Conservation (phyloP, 352 stramenopile genomes). For the Phytophthora agathidicida region DNA sequence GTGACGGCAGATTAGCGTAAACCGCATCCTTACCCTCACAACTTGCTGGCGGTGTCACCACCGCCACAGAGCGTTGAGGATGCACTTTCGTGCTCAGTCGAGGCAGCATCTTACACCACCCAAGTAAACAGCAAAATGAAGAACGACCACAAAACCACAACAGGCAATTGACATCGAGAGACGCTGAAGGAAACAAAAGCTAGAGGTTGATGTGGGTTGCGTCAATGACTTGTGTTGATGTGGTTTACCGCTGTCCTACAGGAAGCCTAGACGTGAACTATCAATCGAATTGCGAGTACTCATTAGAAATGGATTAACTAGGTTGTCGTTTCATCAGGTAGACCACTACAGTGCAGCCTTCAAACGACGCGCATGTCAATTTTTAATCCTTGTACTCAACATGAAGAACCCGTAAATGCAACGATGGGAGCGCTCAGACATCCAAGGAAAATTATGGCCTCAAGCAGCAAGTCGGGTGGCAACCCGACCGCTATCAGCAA, state of each 20-base stretch:
- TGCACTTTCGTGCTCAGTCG: slow-evolving; percentile 29
- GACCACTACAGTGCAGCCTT: slow-evolving; percentile 53
- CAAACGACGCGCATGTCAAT: slow-evolving; percentile 85
- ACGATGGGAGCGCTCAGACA: slow-evolving; percentile 48
- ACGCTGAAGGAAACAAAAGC: neutral
- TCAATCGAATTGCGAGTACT: slow-evolving; percentile 49
- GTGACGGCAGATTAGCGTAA: slow-evolving; percentile 27
- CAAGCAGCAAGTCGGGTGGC: slow-evolving; percentile 66
- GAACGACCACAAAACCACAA: neutral
- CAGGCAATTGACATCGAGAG: neutral
- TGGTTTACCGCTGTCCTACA: slow-evolving; percentile 5
- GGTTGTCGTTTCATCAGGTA: slow-evolving; percentile 81
- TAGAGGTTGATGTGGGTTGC: slow-evolving; percentile 6
- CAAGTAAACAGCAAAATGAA: slow-evolving; percentile 6
- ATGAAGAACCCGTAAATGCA: slow-evolving; percentile 8
- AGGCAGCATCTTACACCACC: slow-evolving; percentile 18
- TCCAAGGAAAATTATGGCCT: slow-evolving; percentile 74
- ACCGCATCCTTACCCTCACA: slow-evolving; percentile 6
- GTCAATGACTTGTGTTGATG: slow-evolving; percentile 3
- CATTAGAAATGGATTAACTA: slow-evolving; percentile 84
- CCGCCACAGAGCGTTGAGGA: slow-evolving; percentile 11
- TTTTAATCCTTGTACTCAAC: slow-evolving; percentile 67
- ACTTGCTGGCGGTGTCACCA: slow-evolving; percentile 1
- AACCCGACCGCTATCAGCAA: slow-evolving; percentile 71
- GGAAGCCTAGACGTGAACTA: neutral